Base-by-base conservation (phyloP, 1,284 basidiomycete genomes). In the Earliella scabrosa region DNA sequence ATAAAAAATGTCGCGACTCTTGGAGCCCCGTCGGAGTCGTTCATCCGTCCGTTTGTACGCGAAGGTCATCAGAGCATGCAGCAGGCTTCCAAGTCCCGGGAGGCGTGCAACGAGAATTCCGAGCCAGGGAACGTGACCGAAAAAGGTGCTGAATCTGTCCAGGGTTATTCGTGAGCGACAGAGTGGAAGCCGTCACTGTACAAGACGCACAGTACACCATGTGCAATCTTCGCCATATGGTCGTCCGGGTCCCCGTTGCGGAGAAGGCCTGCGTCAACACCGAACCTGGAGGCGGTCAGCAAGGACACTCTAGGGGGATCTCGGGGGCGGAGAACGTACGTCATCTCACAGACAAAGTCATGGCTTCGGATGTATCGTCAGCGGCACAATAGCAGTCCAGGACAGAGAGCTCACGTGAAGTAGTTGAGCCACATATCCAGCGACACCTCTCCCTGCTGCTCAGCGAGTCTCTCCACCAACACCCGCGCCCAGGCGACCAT, bases 381-480 rank as follows among this genome's bases (percentile, higher is more conserved):
- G 9, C n/a, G 31, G 7, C n/a, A 20, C 26, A 26, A 46, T 11
- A 10, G 11, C 10, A 7, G 9, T 41, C 54, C n/a, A 36, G n/a
- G 7, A 16, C 14, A 54, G 21, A 56, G 54, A 27, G 61, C 82
- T 58, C 65, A 87, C 81, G 80, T 71, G 66, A 85, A 84, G 54
- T 72, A 84, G 58, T 73, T 77, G 47, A 84, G 67, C 76, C 76
- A 81, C 43, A 73, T 61, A 0, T 75, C 66, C 21, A 87, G 57
- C 59, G 85, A 72, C 16, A 76, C 58, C 14, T 66, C 43, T 3
- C 69, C 71, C 4, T 50, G 61, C 23, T 75, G 73, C n/a, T 63
- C 62, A 27, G 70, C 71, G 3, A 84, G 66, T 3, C 67, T 65
- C 3, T 74, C 64, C 0, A 78, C 66, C 2, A 85, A 68, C 50